phyloP scores from a whole-genome alignment of 352 stramenopile species.

The Phytopythium cucurbitacearum region DNA sequence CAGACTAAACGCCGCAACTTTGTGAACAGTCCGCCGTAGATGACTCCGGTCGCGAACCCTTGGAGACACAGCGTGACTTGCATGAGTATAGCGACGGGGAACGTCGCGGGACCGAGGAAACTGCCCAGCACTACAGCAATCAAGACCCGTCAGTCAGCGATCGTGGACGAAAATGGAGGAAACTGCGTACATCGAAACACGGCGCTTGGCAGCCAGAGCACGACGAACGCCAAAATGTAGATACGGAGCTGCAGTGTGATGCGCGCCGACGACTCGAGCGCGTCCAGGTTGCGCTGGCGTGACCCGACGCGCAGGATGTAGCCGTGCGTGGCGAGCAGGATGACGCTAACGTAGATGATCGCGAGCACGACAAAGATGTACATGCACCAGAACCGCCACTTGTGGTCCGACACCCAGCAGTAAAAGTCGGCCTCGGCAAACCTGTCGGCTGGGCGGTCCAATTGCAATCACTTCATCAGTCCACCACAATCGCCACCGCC shows the following conservation, averaged over 20 bases:
- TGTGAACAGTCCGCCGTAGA: conserved; percentile 50
- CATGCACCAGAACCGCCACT: conserved; percentile 47
- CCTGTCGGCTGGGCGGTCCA: too few species aligned
- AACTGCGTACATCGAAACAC: conserved; percentile 50
- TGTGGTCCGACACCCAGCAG: conserved; percentile 60
- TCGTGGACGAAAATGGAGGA: not conserved
- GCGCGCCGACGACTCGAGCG: conserved; percentile 52
- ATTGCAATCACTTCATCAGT: conserved; percentile 14
- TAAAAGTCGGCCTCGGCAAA: conserved; percentile 52
- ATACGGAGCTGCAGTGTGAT: conserved; percentile 64
- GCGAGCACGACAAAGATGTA: conserved; percentile 64
- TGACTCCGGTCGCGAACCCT: conserved; percentile 56
- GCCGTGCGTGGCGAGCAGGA: conserved; percentile 57
- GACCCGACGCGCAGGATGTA: conserved; percentile 35
- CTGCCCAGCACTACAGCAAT: conserved; percentile 39
- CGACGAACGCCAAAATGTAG: conserved; percentile 67
- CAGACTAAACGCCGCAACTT: conserved; percentile 27
- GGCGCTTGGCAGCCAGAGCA: conserved; percentile 61
- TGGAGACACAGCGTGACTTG: conserved; percentile 59
- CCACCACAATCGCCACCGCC: too few species aligned
- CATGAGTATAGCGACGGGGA: conserved; percentile 55
- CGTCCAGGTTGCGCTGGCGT: conserved; percentile 55
- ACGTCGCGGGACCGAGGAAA: conserved; percentile 34
- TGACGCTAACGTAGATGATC: conserved; percentile 63
- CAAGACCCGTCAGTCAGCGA: conserved; percentile 7